Conservation (phyloP, 2,329 filamentous ascomycete species). For the Cordyceps sp. region DNA sequence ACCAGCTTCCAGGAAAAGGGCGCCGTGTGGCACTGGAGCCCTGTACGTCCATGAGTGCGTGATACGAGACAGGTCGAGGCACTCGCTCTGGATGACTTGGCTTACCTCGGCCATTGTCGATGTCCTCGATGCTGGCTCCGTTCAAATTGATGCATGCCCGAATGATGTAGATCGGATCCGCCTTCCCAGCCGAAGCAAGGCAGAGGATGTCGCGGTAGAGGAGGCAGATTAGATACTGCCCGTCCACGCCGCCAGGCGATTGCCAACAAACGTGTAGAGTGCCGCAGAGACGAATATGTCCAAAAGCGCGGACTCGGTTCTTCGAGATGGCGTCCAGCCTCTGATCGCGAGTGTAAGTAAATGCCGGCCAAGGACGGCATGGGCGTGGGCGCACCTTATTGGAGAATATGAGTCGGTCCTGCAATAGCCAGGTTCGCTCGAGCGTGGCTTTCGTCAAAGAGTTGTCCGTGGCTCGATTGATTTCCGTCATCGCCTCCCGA, state of each 20-base stretch:
- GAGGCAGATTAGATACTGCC: constrained; percentile 70
- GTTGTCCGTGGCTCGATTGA: constrained; percentile 75
- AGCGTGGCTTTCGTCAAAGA: constrained; percentile 50
- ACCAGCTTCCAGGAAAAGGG: constrained; percentile 84
- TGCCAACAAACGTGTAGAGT: constrained; percentile 74
- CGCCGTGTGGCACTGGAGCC: constrained; percentile 72
- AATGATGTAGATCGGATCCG: constrained; percentile 53
- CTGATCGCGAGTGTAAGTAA: constrained; percentile 10
- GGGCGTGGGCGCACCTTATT: constrained; percentile 36
- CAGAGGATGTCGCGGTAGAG: constrained; percentile 71
- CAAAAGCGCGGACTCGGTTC: constrained; percentile 60
- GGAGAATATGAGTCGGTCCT: constrained; percentile 63
- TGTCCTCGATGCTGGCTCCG: constrained; percentile 49
- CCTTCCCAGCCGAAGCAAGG: constrained; percentile 50
- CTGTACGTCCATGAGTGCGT: constrained; percentile 24
- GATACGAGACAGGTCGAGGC: background rate
- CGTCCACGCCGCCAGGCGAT: constrained; percentile 46
- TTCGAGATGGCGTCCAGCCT: constrained; percentile 35
- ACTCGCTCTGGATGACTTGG: too few relatives aligned
- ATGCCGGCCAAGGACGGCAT: background rate
- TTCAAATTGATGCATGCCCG: constrained; percentile 57
- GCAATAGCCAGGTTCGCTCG: constrained; percentile 70
- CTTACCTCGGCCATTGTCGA: constrained; percentile 59
- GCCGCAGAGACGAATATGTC: constrained; percentile 67
- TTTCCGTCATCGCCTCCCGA: constrained; percentile 57